Evolutionary conservation across 2,329 filamentous ascomycete species (phyloP).

Genomic region (Colletotrichum ledebouriae): DNA sequence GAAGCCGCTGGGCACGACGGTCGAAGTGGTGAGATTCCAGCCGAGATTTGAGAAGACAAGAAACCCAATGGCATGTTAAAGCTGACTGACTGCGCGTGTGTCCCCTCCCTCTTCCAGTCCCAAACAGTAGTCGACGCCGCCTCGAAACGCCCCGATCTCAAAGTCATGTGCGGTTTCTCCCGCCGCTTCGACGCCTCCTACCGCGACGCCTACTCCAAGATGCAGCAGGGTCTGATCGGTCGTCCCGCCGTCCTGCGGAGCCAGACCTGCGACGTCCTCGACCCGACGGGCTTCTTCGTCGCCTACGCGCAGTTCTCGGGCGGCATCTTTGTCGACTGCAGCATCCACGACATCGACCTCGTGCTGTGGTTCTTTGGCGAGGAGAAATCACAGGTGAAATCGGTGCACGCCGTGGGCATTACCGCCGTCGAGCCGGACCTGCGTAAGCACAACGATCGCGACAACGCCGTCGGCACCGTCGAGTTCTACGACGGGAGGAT

Average conservation of each 20-base stretch:
- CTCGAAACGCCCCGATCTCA: constrained; percentile 67
- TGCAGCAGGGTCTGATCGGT: constrained; percentile 68
- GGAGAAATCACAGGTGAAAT: constrained; percentile 48
- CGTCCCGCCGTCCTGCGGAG: constrained; percentile 71
- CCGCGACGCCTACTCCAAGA: constrained; percentile 68
- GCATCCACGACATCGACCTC: constrained; percentile 74
- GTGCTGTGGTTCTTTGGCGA: constrained; percentile 53
- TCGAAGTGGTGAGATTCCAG: constrained; percentile 64
- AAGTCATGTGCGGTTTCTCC: constrained; percentile 66
- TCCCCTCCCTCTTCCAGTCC: constrained; percentile 55
- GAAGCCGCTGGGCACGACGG: constrained; percentile 70
- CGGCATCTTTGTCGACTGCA: constrained; percentile 79
- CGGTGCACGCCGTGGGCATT: constrained; percentile 50
- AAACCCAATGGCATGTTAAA: no score
- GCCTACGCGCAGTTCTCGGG: constrained; percentile 74
- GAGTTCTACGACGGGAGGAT: constrained; percentile 75
- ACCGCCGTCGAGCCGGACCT: constrained; percentile 51
- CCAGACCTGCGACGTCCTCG: constrained; percentile 77
- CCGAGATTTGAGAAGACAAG: no score
- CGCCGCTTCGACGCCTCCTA: constrained; percentile 73
- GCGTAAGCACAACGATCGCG: constrained; percentile 49
- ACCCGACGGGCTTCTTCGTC: constrained; percentile 76
- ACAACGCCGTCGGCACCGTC: constrained; percentile 64
- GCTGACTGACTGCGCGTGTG: constrained; percentile 16
- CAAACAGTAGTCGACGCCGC: constrained; percentile 72